Conservation (phyloP, 108 stramenopile species). For the Chaetoceros muelleri region DNA sequence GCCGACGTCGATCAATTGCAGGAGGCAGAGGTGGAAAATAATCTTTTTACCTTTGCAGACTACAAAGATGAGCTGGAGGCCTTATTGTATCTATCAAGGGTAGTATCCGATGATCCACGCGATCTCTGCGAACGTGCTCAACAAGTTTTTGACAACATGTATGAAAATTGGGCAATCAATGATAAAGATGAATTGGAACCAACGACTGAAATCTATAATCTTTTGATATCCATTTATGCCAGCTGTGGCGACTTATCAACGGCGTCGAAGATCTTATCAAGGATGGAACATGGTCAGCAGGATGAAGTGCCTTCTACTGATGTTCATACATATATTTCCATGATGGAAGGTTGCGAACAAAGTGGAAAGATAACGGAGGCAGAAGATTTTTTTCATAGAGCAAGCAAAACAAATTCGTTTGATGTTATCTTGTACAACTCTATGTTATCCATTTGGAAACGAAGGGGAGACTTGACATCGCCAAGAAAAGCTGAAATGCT, state of each 20-base stretch:
- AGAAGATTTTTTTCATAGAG: neutral
- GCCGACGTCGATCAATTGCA: too few species aligned
- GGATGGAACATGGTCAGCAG: neutral
- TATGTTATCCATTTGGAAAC: neutral
- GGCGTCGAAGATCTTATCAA: neutral
- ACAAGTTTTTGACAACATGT: slow-evolving; percentile 32
- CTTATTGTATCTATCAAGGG: neutral
- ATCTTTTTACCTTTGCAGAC: too few species aligned
- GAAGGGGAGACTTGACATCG: neutral
- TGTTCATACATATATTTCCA: neutral
- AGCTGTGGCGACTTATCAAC: neutral
- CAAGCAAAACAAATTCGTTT: neutral
- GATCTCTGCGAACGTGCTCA: slow-evolving; percentile 18
- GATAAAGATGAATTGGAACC: slow-evolving; percentile 20
- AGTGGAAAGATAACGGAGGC: neutral
- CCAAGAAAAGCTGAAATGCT: neutral
- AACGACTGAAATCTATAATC: slow-evolving; percentile 23
- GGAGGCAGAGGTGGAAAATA: too few species aligned
- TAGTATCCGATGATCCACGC: neutral
- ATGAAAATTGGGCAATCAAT: slow-evolving; percentile 11
- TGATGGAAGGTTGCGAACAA: neutral
- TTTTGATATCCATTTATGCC: slow-evolving; percentile 6
- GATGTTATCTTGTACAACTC: neutral
- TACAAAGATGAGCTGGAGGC: neutral
- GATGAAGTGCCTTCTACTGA: neutral